Evolutionary conservation across 2,329 filamentous ascomycete species (phyloP), one percentile per base, ranked within the genome.

Genomic region (Hypoxylon sp.): DNA sequence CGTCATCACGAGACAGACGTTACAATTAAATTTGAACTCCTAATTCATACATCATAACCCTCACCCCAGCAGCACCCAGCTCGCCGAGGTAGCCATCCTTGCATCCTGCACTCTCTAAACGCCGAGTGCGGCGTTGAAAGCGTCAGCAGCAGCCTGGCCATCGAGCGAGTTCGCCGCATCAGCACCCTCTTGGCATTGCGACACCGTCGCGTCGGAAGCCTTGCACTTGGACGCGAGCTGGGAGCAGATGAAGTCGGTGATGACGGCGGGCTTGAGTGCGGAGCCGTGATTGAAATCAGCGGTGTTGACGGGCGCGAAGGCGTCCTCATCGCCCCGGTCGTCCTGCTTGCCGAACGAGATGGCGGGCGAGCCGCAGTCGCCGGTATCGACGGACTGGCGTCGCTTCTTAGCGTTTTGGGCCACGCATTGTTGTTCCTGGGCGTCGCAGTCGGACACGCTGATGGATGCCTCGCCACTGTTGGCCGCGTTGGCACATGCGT

Each of bases 281-380:
- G 83, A 85, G 56, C 84, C 84, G 75, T 87, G 85, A 74, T 78
- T 80, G 78, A 87, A 87, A 73, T 81, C 78, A 52, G 73, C 75
- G 32, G 68, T 58, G 71, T 81, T 77, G 39, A 73, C 78, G 51
- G 79, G 76, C 54, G 78, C 76, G 71, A 83, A 83, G 34, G 78
- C 77, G 14, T 75, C 74, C 74, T 79, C 78, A 69, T 82, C 75
- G 71, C 82, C 82, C 46, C 83, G 83, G 71, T 86, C 82, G 45
- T 83, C 78, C 11, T 81, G 81, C 2, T 69, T 70, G 29, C 81
- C 82, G 75, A 87, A 87, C 58, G 78, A 73, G 71, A 87, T 83
- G 63, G 81, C 79, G 4, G 84, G 81, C 70, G 82, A 79, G 60
- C 77, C 74, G 78, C 84, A 87, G 62, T 69, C 72, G 50, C 84